Percentiles rank a stretch among this genome's conserved stretches.
Conservation (phyloP, 768 basidiomycete species). For the Hygrophoropsis aurantiaca region DNA sequence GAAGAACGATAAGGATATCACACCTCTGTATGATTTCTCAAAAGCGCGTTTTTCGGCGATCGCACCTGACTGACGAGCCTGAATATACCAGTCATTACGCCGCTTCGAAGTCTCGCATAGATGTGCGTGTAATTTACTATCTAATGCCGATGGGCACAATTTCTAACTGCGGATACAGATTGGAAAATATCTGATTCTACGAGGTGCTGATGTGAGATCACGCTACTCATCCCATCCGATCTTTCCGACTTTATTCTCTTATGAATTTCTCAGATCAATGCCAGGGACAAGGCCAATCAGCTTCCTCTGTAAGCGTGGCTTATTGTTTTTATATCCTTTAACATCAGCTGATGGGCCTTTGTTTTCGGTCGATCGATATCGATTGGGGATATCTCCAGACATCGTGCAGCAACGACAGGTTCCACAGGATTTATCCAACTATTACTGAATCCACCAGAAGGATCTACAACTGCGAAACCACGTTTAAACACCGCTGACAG, state of each 20-base stretch:
- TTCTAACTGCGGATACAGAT: slow-evolving; percentile 53
- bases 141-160: slow-evolving; percentile 17
- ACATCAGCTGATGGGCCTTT: too few species aligned
- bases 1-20: slow-evolving; percentile 80
- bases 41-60: background rate
- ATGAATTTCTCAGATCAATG: slow-evolving; percentile 72
- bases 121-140: slow-evolving; percentile 46
- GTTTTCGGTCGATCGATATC: background rate
- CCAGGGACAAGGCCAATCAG: slow-evolving; percentile 91
- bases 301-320: slow-evolving; percentile 68
- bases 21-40: slow-evolving; percentile 58
- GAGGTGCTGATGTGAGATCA: slow-evolving; percentile 86
- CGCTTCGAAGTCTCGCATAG: slow-evolving; percentile 86
- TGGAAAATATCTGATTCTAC: slow-evolving; percentile 78
- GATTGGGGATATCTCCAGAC: slow-evolving; percentile 44
- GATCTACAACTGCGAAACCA: slow-evolving; percentile 56
- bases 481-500: slow-evolving; percentile 86
- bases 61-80: background rate
- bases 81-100: slow-evolving; percentile 74
- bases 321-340: slow-evolving; percentile 9
- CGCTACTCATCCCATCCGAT: slow-evolving; percentile 22
- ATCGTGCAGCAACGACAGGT: slow-evolving; percentile 95
- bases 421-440: slow-evolving; percentile 86
- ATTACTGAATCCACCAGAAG: slow-evolving; percentile 81
- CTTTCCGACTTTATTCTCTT: slow-evolving; percentile 29